Conservation (phyloP, 495 filamentous ascomycete species). For the Cercophora sp. region DNA sequence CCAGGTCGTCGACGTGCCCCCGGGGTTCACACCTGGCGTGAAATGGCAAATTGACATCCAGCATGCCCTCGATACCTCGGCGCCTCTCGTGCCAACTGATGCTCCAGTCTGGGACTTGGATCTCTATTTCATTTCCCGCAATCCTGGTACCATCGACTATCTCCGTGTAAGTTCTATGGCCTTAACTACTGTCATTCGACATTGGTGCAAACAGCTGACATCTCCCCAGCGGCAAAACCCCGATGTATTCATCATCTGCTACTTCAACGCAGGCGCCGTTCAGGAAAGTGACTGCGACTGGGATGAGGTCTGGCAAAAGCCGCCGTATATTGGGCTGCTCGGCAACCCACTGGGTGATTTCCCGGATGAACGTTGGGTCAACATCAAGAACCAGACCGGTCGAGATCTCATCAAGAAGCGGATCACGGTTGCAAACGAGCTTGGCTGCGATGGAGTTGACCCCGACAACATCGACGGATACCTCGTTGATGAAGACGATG, state of each 20-base stretch:
- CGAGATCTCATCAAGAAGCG: background rate
- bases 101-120: background rate
- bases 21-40: background rate
- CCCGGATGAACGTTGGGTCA: background rate
- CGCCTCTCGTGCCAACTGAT: background rate
- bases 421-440: background rate
- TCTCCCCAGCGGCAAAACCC: background rate
- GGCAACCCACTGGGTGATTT: constrained; percentile 9
- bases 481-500: background rate
- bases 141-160: background rate
- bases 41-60: background rate
- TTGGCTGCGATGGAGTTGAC: background rate
- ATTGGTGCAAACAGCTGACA: background rate
- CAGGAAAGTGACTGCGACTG: constrained; percentile 8
- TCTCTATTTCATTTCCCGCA: background rate
- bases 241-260: constrained; percentile 7
- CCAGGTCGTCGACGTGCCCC: background rate
- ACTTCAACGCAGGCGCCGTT: constrained; percentile 9
- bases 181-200: background rate
- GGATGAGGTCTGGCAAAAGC: background rate
- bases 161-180: background rate
- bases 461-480: background rate
- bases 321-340: background rate
- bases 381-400: background rate
- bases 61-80: background rate